These are phyloP conservation scores for Cutaneotrichosporon cutaneum DNA, from an alignment of 1,284 basidiomycete species.

Conservation along the genomic window DNA sequence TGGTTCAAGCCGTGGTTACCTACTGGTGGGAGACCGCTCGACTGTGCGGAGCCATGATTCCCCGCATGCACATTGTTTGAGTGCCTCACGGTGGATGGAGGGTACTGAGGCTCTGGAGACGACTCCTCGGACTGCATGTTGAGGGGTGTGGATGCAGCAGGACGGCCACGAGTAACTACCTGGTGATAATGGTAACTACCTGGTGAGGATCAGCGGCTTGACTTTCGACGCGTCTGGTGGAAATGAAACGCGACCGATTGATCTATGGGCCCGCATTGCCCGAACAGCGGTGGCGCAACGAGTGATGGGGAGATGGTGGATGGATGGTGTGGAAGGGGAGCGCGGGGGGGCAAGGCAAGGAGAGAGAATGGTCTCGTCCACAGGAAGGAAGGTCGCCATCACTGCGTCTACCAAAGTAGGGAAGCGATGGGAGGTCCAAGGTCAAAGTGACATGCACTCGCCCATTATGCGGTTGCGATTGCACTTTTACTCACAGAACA, in stretches of 20 bases:
- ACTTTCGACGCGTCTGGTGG: slow-evolving; percentile 10
- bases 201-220: slow-evolving; percentile 1
- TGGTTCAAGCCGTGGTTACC: neutral
- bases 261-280: neutral
- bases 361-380: no score
- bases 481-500: no score
- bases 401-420: no score
- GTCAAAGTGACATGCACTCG: no score
- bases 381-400: no score
- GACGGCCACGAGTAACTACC: neutral
- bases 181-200: no score
- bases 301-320: slow-evolving; percentile 2
- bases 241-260: slow-evolving; percentile 3
- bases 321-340: neutral
- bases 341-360: neutral
- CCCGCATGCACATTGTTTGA: slow-evolving; percentile 6
- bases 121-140: slow-evolving; percentile 18
- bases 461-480: no score
- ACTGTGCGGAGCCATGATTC: neutral
- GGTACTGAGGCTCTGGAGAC: slow-evolving; percentile 12
- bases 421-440: no score
- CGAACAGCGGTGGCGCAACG: neutral
- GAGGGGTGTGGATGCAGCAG: neutral
- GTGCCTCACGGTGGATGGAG: neutral
- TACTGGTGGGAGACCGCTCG: slow-evolving; percentile 1